Conservation (phyloP, 1,139 yeast genomes). For the Diutina mesorugosa region DNA sequence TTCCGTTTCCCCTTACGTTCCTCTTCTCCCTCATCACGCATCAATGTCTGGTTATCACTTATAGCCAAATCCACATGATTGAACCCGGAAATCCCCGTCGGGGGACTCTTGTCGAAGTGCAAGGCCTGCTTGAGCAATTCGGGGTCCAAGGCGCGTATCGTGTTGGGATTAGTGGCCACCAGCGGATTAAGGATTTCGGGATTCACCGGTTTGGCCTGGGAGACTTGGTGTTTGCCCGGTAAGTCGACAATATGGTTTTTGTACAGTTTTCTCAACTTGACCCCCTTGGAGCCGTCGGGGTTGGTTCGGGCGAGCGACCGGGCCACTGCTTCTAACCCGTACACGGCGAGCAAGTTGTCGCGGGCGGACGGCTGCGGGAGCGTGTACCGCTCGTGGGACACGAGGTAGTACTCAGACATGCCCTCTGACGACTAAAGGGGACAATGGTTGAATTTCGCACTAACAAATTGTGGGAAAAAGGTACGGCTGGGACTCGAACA, state of each 20-base stretch:
- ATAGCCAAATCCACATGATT: slow-evolving; percentile 59
- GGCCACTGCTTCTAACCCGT: slow-evolving; percentile 57
- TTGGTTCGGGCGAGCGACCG: slow-evolving; percentile 78
- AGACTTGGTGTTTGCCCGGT: slow-evolving; percentile 63
- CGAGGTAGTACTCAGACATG: slow-evolving; percentile 1
- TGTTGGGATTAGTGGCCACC: slow-evolving; percentile 23
- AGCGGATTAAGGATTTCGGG: slow-evolving; percentile 35
- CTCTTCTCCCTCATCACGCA: slow-evolving; percentile 25
- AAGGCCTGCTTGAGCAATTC: slow-evolving; percentile 38
- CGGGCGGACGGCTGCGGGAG: slow-evolving; percentile 56
- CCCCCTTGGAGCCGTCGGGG: slow-evolving; percentile 81
- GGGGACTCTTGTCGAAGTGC: slow-evolving; percentile 54
- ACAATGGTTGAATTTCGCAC: too few species aligned
- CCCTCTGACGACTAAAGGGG: not conserved
- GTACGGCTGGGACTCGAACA: too few species aligned
- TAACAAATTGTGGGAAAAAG: too few species aligned
- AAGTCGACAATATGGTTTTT: slow-evolving; percentile 82
- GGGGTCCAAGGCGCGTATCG: slow-evolving; percentile 16
- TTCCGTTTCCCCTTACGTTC: not conserved
- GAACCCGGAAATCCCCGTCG: slow-evolving; percentile 70
- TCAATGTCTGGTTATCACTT: slow-evolving; percentile 33
- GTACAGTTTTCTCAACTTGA: slow-evolving; percentile 83
- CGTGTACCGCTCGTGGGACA: slow-evolving; percentile 13
- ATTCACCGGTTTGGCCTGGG: slow-evolving; percentile 34
- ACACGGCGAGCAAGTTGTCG: slow-evolving; percentile 55